phyloP scores from a whole-genome alignment of 345 rosid species.

The Clausena lansium region DNA sequence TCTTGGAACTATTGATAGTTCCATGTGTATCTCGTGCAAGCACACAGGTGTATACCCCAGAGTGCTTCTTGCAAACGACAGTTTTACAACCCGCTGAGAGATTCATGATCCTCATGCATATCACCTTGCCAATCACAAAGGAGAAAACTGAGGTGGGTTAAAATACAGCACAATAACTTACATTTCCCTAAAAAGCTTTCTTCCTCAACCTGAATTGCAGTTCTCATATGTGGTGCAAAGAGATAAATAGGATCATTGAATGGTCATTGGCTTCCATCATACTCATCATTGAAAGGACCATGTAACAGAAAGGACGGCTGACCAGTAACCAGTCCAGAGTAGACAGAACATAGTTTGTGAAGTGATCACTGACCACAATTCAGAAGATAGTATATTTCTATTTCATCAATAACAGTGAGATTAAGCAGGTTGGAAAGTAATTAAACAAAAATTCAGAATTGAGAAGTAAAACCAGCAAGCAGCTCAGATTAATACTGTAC shows the following conservation, averaged over 20 bases:
- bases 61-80: neutral
- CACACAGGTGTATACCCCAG: neutral
- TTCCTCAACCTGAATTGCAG: neutral
- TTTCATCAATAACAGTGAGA: neutral
- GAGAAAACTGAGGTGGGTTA: neutral
- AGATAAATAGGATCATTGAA: neutral
- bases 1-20: neutral
- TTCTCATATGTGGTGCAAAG: neutral
- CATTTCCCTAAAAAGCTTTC: neutral
- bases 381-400: neutral
- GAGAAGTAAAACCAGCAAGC: neutral
- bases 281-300: neutral
- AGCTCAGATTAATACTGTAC: neutral
- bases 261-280: neutral
- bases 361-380: neutral
- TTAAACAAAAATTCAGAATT: neutral
- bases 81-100: neutral
- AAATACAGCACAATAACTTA: too few relatives aligned
- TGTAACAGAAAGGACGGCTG: neutral
- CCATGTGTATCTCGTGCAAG: neutral
- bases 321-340: neutral
- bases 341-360: neutral
- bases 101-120: neutral
- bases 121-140: neutral
- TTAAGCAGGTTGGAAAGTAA: neutral